phyloP scores from a whole-genome alignment of 176 grass and related monocot genomes.

The Ananas comosus region DNA sequence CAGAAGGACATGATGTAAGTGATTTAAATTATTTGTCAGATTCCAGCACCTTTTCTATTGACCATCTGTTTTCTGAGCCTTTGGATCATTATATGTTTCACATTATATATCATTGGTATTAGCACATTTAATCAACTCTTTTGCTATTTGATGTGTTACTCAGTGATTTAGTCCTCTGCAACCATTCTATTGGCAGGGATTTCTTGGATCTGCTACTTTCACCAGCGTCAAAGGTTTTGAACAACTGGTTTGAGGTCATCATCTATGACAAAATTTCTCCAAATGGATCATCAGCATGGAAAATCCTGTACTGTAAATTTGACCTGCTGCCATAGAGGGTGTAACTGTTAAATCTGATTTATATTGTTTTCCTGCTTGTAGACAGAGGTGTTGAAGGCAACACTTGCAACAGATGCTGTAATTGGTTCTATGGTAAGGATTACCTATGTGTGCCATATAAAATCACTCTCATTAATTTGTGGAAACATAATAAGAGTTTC shows the following conservation, averaged over 20 bases:
- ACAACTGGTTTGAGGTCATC: conserved; percentile 89
- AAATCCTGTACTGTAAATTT: no score
- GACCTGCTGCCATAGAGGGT: no score
- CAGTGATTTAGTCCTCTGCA: not conserved
- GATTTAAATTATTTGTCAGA: not conserved
- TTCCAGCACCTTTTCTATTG: not conserved
- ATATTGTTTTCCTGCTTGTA: conserved; percentile 21
- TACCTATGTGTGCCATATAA: no score
- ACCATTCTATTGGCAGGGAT: conserved; percentile 37
- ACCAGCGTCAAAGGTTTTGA: conserved; percentile 83
- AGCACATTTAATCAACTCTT: not conserved
- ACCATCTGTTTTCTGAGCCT: not conserved
- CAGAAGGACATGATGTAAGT: conserved; percentile 95
- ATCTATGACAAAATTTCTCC: conserved; percentile 7
- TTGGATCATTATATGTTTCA: not conserved
- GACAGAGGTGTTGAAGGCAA: conserved; percentile 81
- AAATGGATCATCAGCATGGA: no score
- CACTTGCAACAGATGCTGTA: conserved; percentile 84
- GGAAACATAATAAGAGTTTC: not conserved
- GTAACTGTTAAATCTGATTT: not conserved
- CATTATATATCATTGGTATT: not conserved
- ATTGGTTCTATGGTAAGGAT: conserved; percentile 75
- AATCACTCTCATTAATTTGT: no score
- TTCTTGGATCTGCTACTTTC: conserved; percentile 86
- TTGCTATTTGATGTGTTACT: not conserved